Conservation (phyloP, 2,329 filamentous ascomycete genomes). For the Neoascochyta sp. region DNA sequence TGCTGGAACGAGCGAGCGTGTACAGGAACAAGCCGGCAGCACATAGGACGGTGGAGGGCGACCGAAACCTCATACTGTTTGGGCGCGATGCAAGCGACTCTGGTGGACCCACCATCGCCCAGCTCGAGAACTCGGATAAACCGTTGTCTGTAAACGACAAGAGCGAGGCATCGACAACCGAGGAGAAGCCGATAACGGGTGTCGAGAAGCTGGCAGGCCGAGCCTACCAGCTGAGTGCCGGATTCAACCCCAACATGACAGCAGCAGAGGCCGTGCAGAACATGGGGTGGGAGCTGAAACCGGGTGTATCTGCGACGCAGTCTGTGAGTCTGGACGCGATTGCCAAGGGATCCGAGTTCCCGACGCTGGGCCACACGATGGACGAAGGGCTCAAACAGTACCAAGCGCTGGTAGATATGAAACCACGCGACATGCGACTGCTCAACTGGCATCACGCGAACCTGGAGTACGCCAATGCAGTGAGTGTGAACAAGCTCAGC, state of each 20-base stretch:
- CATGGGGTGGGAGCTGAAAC: conserved; percentile 78
- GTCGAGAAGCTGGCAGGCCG: conserved; percentile 64
- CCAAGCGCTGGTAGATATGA: conserved; percentile 74
- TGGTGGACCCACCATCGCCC: conserved; percentile 64
- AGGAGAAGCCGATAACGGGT: conserved; percentile 50
- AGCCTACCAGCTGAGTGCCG: conserved; percentile 64
- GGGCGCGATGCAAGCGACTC: conserved; percentile 65
- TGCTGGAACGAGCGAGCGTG: conserved; percentile 83
- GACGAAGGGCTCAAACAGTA: conserved; percentile 91
- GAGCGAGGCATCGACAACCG: conserved; percentile 31
- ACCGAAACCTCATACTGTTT: conserved; percentile 74
- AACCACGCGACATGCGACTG: conserved; percentile 79
- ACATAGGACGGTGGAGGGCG: conserved; percentile 72
- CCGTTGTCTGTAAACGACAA: conserved; percentile 48
- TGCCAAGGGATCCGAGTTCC: conserved; percentile 57
- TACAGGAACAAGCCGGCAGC: conserved; percentile 77
- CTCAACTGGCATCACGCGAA: conserved; percentile 99
- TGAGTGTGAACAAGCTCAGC: conserved; percentile 80
- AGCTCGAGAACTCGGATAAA: conserved; percentile 67
- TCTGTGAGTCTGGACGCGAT: conserved; percentile 69
- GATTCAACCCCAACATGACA: conserved; percentile 64
- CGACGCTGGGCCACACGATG: conserved; percentile 85
- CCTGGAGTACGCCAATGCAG: conserved; percentile 94
- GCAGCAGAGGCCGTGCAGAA: conserved; percentile 72
- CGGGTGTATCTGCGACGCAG: conserved; percentile 56